Evolutionary conservation across 208 protist genomes (phyloP), one percentile per base, ranked within the genome.

Genomic region (Leishmania aethiopica): DNA sequence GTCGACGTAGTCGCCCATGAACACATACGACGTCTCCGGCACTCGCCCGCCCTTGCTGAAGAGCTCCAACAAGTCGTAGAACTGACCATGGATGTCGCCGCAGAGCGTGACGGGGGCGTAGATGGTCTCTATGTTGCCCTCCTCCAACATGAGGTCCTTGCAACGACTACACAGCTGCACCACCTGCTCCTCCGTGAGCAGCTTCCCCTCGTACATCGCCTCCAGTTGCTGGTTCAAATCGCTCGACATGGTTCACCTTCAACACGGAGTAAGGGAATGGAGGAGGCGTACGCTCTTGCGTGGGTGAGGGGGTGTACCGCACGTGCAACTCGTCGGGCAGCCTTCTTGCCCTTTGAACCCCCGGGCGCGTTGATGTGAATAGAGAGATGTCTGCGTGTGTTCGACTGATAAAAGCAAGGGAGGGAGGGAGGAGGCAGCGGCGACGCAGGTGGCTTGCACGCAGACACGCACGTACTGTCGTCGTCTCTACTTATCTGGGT

Each of bases 71-170:
- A 99, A 91, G 85, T 99, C 99, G 85, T 97, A 99, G 78, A 99
- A 99, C 92, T 99, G 99, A 1, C 99, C 99, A 87, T 99, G 99
- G 72, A 99, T 99, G 88, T 99, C 99, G 32, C 99, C 99, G 88
- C 99, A 99, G 2, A 99, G 98, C 1, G 98, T 99, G 1, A 99
- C 98, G 1, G 99, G 99, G n/a, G 97, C 91, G 70, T 90, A 84
- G 17, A 99, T 94, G 17, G 89, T 83, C 78, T 99, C 93, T 37
- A 99, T 97, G 84, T 99, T 99, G 62, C 93, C 90, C 55, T 98
- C 94, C 82, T 98, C 96, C 28, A 98, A 77, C 64, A 98, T 90
- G 47, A 98, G 82, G 62, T 98, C 95, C 57, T 96, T 95, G 88
- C 94, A 96, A 28, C 95, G 95, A 64, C 94, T 91, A 83, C 96